Evolutionary conservation across 768 basidiomycete species (phyloP), one percentile per base, ranked within the genome.

Genomic region (Leucogyrophana mollusca): DNA sequence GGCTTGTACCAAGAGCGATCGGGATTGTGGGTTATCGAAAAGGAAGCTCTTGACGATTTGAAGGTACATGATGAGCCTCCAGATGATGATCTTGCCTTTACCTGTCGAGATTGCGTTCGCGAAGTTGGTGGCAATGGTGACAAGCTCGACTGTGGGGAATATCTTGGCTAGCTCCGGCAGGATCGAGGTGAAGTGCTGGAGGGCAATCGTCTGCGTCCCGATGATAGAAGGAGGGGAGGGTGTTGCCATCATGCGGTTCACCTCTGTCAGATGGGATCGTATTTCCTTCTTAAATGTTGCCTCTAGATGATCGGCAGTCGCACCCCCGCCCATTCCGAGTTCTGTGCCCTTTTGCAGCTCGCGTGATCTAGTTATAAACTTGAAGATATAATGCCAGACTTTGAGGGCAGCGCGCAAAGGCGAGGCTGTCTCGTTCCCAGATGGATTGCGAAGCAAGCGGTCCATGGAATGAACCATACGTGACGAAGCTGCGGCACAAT

Each of bases 351-450:
- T 90, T 64, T 95, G 94, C 36, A 95, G 64, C 57, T 93, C 91
- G 27, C 94, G 75, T 2, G 94, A 86, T n/a, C 90, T 79, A 13
- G 89, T 83, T 58, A 96, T 88, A 67, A 98, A 91, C 62, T 90
- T 90, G 80, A 97, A 91, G 56, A 98, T 83, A 60, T 94, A 92
- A 59, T 93, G 88, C 93, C 93, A 95, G 23, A 97, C 95, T 64
- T 97, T 97, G 50, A 98, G 73, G 13, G 94, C 89, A 9, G 91
- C 84, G 25, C 94, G 84, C 45, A 97, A 76, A 4, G 81, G 78
- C 14, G 87, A 84, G 0, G 88, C 92, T 3, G 78, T 81, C 18
- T 90, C 88, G 8, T 73, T 68, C 17, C 82, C 78, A 0, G 84
- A 81, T 10, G 91, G 90, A 56, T 86, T 79, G 27, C 72, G 71